These are phyloP conservation scores for Fraxinus platypoda DNA, from an alignment of 305 asterid genomes.

Conservation along the genomic window DNA sequence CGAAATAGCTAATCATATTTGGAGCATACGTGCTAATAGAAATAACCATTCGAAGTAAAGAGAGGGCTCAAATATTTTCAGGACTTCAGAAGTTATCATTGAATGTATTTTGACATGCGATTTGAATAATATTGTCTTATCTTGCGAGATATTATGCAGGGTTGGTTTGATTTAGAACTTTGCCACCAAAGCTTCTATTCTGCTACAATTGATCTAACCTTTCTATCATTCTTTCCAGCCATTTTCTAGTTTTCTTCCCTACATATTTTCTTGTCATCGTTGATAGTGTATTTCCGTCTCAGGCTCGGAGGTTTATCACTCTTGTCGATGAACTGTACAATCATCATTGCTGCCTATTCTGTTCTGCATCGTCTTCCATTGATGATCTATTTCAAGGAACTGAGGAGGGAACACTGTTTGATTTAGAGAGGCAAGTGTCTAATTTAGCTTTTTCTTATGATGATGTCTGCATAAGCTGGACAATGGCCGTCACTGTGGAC, in stretches of 20 bases:
- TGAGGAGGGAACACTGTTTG: conserved; percentile 85
- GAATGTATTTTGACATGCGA: neutral
- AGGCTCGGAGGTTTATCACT: conserved; percentile 98
- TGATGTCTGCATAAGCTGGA: neutral
- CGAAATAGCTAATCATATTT: neutral
- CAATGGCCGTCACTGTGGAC: neutral
- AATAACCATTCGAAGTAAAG: neutral
- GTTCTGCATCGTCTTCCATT: conserved; percentile 71
- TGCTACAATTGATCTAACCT: neutral
- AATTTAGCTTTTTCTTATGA: conserved; percentile 2
- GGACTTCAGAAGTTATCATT: neutral
- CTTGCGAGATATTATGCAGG: neutral
- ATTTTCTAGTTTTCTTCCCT: neutral
- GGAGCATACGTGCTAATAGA: neutral
- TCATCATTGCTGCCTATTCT: conserved; percentile 82
- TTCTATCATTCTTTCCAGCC: conserved; percentile 6
- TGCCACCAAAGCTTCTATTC: neutral
- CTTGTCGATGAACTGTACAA: conserved; percentile 92
- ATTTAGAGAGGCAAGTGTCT: conserved; percentile 74
- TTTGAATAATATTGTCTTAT: neutral
- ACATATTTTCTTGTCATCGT: conserved; percentile 2
- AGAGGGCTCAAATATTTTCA: neutral
- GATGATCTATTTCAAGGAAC: conserved; percentile 98
- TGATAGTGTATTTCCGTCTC: conserved; percentile 11
- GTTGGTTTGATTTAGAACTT: conserved; percentile 10